Base-by-base conservation (phyloP, 306 rosid genomes). In the Dalbergia cochinchinensis region DNA sequence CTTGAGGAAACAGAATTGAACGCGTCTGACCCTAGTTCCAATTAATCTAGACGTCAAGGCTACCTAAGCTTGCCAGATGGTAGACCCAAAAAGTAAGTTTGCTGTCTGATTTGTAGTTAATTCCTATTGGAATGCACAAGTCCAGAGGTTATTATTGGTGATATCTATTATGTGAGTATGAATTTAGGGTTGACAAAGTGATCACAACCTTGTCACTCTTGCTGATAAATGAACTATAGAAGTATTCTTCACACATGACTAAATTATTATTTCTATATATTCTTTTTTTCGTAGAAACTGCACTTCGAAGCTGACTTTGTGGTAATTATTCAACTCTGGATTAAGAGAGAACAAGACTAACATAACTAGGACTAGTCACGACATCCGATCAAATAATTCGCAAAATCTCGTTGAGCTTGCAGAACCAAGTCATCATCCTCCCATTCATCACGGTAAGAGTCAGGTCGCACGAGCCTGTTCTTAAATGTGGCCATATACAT, bases 361-460 rank as follows among this genome's bases (percentile, higher is more conserved):
- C 22, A 20, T 20, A 20, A 20, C 22, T 9, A 45, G 13, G 9
- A 53, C 31, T 8, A 13, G 10, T 14, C 58, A 78, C 57, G 39
- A 51, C 45, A 58, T 83, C 50, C 73, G 68, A 39, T 26, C 41
- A 50, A 60, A 83, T 50, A 78, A 5, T 78, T 78, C 57, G 68
- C 68, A 78, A 83, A 93, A 55, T 89, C 89, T 67, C 79, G 78
- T 1, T 88, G 81, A 51, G 96, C 94, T 87, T 84, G 84, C 70
- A 19, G 72, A 57, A 85, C 70, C 74, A 84, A 74, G 55, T 89
- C 90, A 62, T 89, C 81, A 22, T 89, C 94, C 0, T 86, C 89
- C 91, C 97, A 89, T 67, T 90, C 90, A 10, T 94, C 96, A 4
- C 94, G 90, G 86, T 88, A 94, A 13, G 88, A 76, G 73, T 78